Conservation (phyloP, 2,329 filamentous ascomycete species). For the Talaromyces islandicus region DNA sequence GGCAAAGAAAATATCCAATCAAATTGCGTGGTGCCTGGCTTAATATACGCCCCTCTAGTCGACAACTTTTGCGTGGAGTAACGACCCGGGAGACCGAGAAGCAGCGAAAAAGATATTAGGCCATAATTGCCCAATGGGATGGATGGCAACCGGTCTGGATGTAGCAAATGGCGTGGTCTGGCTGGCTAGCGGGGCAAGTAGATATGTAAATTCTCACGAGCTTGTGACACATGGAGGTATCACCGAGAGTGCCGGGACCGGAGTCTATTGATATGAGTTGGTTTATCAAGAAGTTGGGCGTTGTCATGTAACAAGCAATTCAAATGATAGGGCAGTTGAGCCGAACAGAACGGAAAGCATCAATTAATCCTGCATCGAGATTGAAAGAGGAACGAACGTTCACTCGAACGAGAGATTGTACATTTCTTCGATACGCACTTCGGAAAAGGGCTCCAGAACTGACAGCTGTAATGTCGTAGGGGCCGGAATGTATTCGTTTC, state of each 20-base stretch:
- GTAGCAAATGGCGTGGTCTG: slow-evolving; percentile 68
- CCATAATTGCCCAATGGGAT: slow-evolving; percentile 34
- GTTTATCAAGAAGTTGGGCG: neutral
- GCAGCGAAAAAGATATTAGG: slow-evolving; percentile 26
- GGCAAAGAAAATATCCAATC: slow-evolving; percentile 36
- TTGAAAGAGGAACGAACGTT: neutral
- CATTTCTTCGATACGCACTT: too few relatives aligned
- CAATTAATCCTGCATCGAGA: neutral
- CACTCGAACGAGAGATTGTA: neutral
- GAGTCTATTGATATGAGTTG: neutral
- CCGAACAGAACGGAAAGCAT: neutral
- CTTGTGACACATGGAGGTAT: slow-evolving; percentile 36
- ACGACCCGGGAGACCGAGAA: slow-evolving; percentile 39
- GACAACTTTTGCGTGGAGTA: slow-evolving; percentile 40
- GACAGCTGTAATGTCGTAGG: too few relatives aligned
- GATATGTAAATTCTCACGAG: slow-evolving; percentile 67
- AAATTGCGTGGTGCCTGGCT: slow-evolving; percentile 50
- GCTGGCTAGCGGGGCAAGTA: slow-evolving; percentile 64
- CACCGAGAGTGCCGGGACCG: slow-evolving; percentile 18
- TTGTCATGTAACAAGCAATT: neutral
- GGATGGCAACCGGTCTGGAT: slow-evolving; percentile 46
- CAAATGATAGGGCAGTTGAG: neutral
- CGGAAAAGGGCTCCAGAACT: too few relatives aligned
- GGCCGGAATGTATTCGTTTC: too few relatives aligned
- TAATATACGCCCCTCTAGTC: slow-evolving; percentile 51